Conservation (phyloP, 192 early-diverging fungal species). For the Podila verticillata region DNA sequence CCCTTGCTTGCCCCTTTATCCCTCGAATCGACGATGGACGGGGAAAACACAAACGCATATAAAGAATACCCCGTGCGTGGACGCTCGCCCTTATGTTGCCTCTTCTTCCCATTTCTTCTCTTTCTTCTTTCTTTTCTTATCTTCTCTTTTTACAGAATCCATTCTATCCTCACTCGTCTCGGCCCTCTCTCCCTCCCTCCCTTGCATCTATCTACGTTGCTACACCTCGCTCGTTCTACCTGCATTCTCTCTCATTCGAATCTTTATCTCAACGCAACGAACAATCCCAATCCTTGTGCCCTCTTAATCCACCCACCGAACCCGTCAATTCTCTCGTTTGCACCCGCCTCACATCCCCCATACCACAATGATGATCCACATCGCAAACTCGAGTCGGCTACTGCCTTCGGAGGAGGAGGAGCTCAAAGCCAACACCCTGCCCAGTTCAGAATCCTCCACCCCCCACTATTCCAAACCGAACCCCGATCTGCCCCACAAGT, state of each 20-base stretch:
- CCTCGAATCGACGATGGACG: neutral
- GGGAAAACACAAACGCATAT: neutral
- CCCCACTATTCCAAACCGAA: neutral
- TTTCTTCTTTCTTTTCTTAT: neutral
- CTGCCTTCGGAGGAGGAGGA: neutral
- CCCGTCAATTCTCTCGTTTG: too few species aligned
- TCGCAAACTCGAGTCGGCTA: neutral
- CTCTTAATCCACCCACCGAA: too few species aligned
- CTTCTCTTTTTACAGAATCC: neutral
- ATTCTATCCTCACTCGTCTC: neutral
- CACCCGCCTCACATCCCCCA: neutral
- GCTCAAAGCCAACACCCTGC: neutral
- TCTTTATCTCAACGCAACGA: too few species aligned
- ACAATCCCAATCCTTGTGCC: too few species aligned
- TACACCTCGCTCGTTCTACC: neutral
- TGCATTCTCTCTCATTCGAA: neutral
- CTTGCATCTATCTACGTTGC: neutral
- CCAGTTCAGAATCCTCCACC: slow-evolving; percentile 1
- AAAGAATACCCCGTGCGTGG: neutral
- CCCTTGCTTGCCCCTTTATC: too few species aligned
- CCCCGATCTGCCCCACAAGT: neutral
- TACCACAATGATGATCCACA: neutral
- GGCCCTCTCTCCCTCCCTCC: neutral
- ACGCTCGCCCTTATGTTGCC: neutral
- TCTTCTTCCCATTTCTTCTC: neutral